Evolutionary conservation across 306 rosid genomes (phyloP).

Genomic region (Medicago ruthenica): DNA sequence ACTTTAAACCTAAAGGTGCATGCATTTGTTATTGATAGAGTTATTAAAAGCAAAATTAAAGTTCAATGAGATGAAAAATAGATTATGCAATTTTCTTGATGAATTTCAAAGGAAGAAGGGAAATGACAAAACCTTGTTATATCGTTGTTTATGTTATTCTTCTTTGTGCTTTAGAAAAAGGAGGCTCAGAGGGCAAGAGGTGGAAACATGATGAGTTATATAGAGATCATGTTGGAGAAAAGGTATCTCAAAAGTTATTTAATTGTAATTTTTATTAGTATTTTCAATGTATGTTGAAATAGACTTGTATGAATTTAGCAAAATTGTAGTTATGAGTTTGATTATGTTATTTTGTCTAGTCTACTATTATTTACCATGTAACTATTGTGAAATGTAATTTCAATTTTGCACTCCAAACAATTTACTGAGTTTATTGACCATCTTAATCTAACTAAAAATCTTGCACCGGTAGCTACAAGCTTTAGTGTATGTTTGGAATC

Average conservation of each 20-base stretch:
- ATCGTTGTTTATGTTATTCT: conserved; percentile 57
- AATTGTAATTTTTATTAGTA: not conserved
- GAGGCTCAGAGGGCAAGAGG: conserved; percentile 58
- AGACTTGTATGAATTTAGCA: not conserved
- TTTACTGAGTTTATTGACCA: not conserved
- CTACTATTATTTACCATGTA: not conserved
- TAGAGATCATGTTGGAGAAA: conserved; percentile 39
- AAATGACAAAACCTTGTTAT: conserved; percentile 55
- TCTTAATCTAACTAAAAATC: conserved; percentile 17
- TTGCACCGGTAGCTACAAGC: conserved; percentile 5
- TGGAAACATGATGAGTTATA: conserved; percentile 43
- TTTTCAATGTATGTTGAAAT: not conserved
- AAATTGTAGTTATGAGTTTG: not conserved
- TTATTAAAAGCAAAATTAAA: conserved; percentile 12
- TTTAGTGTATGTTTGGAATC: too few relatives aligned
- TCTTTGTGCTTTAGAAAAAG: conserved; percentile 57
- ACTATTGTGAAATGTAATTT: not conserved
- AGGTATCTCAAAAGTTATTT: conserved; percentile 44
- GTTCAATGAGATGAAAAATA: conserved; percentile 64
- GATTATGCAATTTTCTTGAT: conserved; percentile 47
- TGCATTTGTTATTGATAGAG: conserved; percentile 10
- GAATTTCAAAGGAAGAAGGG: conserved; percentile 52
- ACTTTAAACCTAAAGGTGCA: not conserved
- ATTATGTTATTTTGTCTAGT: not conserved
- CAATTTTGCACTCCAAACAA: not conserved